Base-by-base conservation (phyloP, 2,329 filamentous ascomycete species). In the Periconia digitata region DNA sequence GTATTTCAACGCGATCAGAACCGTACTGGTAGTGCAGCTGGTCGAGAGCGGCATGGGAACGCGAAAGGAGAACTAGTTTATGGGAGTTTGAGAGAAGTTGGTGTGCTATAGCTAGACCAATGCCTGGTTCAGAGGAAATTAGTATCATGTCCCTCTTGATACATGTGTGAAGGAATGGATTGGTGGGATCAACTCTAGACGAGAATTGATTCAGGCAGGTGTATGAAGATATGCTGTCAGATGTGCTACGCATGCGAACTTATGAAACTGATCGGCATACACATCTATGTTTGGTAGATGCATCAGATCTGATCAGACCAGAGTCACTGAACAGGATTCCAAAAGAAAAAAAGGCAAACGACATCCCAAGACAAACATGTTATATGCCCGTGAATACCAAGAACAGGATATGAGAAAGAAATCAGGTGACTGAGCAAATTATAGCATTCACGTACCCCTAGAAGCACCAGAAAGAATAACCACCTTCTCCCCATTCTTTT, bases 391-490 rank as follows among this genome's bases (percentile, higher is more conserved):
- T 13, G n/a, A 10, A 32, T 13, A 32, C 12, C 12, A 10, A 10
- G 27, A 32, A 32, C 3, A 40, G 37, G 16, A 40, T 17, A 20
- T 17, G 32, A 15, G 29, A 12, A 10, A 8, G 3, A 37, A 32
- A 47, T n/a, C n/a, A n/a, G n/a, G n/a, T n/a, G n/a, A n/a, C n/a
- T n/a, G n/a, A n/a, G n/a, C n/a, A n/a, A n/a, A n/a, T n/a, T n/a
- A n/a, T n/a, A n/a, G n/a, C n/a, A n/a, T n/a, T n/a, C n/a, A 18
- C 62, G 44, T 70, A 79, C 83, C 84, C 72, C 82, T 74, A 1
- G 83, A 85, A 49, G 84, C 84, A 47, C 85, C 85, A 1, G 85
- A 86, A 21, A 82, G 56, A 20, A 81, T 74, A 21, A 82, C 71
- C 2, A 77, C 74, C 59, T 77, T 78, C 39, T 61, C 61, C 40